Base-by-base conservation (phyloP, 768 basidiomycete genomes). In the Panaeolus cyanescens region DNA sequence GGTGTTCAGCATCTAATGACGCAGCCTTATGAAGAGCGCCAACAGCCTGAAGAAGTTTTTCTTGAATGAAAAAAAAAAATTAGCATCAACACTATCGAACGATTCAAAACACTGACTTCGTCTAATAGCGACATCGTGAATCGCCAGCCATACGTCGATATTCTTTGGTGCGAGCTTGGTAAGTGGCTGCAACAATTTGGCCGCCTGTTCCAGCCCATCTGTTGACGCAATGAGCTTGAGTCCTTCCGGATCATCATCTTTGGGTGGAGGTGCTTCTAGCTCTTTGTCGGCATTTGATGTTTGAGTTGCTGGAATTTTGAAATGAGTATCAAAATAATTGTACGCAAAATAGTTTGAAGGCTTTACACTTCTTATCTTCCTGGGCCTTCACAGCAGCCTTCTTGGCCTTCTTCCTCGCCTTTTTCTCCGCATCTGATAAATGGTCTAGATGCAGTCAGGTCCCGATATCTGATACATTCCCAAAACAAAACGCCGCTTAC, bases 181-280 rank as follows among this genome's bases (percentile, higher is more conserved):
- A 3, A 98, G 72, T 3, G 90, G 91, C 22, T 74, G 76, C 25
- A 96, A 77, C 19, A 92, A 70, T 68, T 90, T 92, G 54, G 83
- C 80, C 0, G 95, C 95, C 15, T 84, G 83, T 45, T 92, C 93
- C 4, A 98, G 79, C 2, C 87, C 85, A 59, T 91, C 88, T 1
- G 84, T 64, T 17, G 81, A 78, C 28, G 78, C 73, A 32, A 95
- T 75, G 4, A 95, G 77, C 68, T 92, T 90, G 45, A 83, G 68
- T 22, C 96, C 96, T 19, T 91, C 87, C 0, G 92, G 92, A 70
- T 96, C 95, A 3, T 93, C 91, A 66, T 96, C 94, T 71, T 87
- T 91, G 10, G 76, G 59, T 3, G 79, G 70, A 4, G 72, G 70
- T 1, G 77, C 72, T 40, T 91, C 89, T 0, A 91, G 81, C 28